These are phyloP conservation scores for Simmondsia chinensis DNA, from an alignment of 148 eudicot species.

Conservation along the genomic window DNA sequence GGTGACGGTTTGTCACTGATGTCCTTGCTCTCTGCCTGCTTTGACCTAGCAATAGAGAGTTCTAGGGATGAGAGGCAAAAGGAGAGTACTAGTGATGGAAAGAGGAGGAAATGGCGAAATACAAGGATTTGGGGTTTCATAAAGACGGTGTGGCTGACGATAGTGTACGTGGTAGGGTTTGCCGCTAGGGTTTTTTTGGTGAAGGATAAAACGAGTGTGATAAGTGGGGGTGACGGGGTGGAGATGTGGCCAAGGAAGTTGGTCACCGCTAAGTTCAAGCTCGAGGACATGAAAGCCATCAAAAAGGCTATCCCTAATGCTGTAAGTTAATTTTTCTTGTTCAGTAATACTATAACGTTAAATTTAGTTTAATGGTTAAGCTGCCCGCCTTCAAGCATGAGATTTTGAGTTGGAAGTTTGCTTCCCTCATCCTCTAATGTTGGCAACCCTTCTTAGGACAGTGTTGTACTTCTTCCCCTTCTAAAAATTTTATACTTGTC, in stretches of 20 bases:
- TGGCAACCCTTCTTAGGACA: too few species aligned
- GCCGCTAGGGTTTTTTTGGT: conserved; percentile 39
- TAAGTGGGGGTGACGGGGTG: conserved; percentile 72
- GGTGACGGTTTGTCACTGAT: conserved; percentile 76
- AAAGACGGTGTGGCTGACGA: conserved; percentile 31
- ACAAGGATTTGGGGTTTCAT: conserved; percentile 20
- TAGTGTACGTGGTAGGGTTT: conserved; percentile 31
- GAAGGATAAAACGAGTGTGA: conserved; percentile 38
- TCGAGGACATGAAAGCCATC: conserved; percentile 61
- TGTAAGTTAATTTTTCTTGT: conserved; percentile 24
- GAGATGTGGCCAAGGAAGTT: conserved; percentile 74
- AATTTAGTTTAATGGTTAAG: too few species aligned
- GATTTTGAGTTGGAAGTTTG: too few species aligned
- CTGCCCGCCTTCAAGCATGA: neutral
- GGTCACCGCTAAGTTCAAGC: conserved; percentile 45
- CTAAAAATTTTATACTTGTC: too few species aligned
- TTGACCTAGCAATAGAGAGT: conserved; percentile 2
- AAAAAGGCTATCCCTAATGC: conserved; percentile 38
- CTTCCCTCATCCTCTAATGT: too few species aligned
- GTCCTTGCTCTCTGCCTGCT: conserved; percentile 45
- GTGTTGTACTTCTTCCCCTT: too few species aligned
- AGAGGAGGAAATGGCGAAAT: conserved; percentile 6
- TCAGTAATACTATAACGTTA: neutral
- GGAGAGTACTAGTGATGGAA: neutral
- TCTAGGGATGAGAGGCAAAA: neutral